phyloP scores from a whole-genome alignment of 805 yeast genomes.

The Phaffomyces antillensis region DNA sequence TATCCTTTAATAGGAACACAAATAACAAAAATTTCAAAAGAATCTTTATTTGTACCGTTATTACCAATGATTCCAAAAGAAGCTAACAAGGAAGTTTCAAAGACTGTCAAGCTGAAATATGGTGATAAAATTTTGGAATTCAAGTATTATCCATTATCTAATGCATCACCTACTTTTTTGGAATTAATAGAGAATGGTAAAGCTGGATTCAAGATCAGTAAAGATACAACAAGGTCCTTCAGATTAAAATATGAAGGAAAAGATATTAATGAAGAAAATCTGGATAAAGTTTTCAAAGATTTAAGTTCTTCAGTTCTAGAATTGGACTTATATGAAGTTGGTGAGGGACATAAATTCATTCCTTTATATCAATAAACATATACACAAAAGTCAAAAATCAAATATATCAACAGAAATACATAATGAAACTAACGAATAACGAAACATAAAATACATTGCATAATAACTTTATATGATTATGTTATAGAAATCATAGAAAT shows the following conservation, averaged over 20 bases:
- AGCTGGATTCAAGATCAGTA: conserved; percentile 44
- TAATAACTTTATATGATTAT: no score
- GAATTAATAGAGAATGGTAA: conserved; percentile 79
- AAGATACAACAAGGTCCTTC: conserved; percentile 5
- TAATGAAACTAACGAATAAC: neutral
- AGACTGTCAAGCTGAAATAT: conserved; percentile 42
- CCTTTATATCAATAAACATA: conserved; percentile 17
- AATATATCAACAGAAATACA: neutral
- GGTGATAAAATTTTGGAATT: conserved; percentile 53
- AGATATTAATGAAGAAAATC: conserved; percentile 11
- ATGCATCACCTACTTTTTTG: conserved; percentile 72
- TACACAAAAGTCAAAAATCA: neutral
- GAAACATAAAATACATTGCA: no score
- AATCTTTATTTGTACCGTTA: conserved; percentile 18
- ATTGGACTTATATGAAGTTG: conserved; percentile 19
- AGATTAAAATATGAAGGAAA: conserved; percentile 13
- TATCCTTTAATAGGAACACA: conserved; percentile 57
- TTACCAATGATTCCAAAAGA: conserved; percentile 28
- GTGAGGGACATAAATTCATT: conserved; percentile 14
- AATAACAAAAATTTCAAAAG: conserved; percentile 18
- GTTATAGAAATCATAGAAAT: no score
- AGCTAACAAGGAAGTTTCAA: conserved; percentile 28
- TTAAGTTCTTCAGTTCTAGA: conserved; percentile 6
- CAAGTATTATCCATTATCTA: conserved; percentile 52
- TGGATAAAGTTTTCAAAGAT: conserved; percentile 17